Evolutionary conservation across 2,329 filamentous ascomycete genomes (phyloP).

Genomic region (Chrysoporthe cubensis): DNA sequence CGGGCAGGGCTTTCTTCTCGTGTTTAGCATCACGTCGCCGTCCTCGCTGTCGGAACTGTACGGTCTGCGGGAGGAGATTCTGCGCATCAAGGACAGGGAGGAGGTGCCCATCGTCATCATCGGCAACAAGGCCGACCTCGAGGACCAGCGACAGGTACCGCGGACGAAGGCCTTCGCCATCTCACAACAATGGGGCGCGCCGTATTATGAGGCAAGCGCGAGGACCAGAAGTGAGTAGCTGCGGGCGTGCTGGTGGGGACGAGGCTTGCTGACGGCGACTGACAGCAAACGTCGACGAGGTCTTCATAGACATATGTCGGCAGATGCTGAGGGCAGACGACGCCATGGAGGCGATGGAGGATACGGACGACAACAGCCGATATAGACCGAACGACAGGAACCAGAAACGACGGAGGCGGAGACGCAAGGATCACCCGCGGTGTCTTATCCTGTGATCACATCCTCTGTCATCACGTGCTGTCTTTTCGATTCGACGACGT

Average conservation of each 20-base stretch:
- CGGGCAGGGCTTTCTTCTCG: conserved; percentile 86
- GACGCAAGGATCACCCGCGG: conserved; percentile 27
- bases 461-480: background rate
- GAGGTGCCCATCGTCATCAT: conserved; percentile 87
- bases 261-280: conserved; percentile 32
- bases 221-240: conserved; percentile 65
- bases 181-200: conserved; percentile 85
- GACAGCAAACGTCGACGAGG: conserved; percentile 84
- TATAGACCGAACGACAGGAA: conserved; percentile 25
- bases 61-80: conserved; percentile 84
- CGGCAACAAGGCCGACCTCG: conserved; percentile 88
- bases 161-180: conserved; percentile 80
- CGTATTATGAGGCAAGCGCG: conserved; percentile 90
- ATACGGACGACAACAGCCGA: conserved; percentile 12
- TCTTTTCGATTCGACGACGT: conserved; percentile 14
- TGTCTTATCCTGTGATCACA: conserved; percentile 27
- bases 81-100: conserved; percentile 87
- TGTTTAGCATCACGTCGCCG: conserved; percentile 87
- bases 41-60: conserved; percentile 83
- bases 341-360: conserved; percentile 23
- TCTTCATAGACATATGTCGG: conserved; percentile 82
- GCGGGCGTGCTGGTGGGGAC: background rate
- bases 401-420: conserved; percentile 24
- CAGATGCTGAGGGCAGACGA: conserved; percentile 81
- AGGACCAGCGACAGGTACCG: conserved; percentile 80